Evolutionary conservation across 805 yeast genomes (phyloP), one percentile per base, ranked within the genome.

Genomic region (Torulaspora delbrueckii): DNA sequence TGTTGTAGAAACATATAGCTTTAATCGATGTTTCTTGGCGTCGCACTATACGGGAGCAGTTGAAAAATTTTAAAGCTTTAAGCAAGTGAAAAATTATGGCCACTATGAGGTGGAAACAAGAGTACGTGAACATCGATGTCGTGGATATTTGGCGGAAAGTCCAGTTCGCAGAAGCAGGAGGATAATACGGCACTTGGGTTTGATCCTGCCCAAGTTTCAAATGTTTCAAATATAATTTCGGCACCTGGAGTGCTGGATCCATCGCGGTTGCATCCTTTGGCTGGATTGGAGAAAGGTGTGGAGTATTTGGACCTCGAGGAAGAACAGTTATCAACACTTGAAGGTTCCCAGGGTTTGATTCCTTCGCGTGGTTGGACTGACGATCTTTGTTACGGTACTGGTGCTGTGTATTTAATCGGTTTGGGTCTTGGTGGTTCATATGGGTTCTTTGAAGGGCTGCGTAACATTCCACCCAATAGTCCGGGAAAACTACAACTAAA

Each of bases 281-380:
- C 97, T 1, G 96, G 96, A 12, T 74, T 90, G 52, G 96, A 87
- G 56, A 82, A 82, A 60, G 95, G 89, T 45, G 78, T 93, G 42
- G 97, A 93, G 66, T 91, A 82, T 64, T 70, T 93, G 55, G 96
- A 91, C 57, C 74, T 93, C 51, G 97, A 91, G 59, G 90, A 83
- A 50, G 96, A 89, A 54, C 75, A 80, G 52, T 71, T 89, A 51
- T 77, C 81, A 38, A 68, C 77, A n/a, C 67, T 86, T 58, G 95
- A 88, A 60, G 96, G 96, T 32, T 79, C 95, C 1, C 88, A 86
- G 62, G 95, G 96, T 47, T 65, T 91, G 48, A 77, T 93, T 52
- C 96, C 99, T 23, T 85, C 95, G n/a, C 82, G 97, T 71, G 96
- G 95, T 57, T 93, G 96, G 95, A 78, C 89, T 12, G 99, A 93